These are phyloP conservation scores for Podospora anserina DNA, from an alignment of 495 filamentous ascomycete species.

Conservation along the genomic window DNA sequence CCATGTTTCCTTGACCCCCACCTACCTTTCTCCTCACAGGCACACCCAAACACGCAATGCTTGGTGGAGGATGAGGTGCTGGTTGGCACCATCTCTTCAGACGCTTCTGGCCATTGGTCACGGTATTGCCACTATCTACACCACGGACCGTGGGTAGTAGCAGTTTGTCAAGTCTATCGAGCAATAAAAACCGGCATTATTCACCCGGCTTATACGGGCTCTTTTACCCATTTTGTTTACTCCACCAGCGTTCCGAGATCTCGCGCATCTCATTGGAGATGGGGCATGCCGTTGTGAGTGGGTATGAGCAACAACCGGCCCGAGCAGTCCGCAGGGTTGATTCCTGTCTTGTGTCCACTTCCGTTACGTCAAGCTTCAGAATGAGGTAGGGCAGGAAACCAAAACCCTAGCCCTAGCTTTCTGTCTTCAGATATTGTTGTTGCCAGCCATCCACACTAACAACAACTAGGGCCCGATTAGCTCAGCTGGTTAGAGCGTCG, in stretches of 20 bases:
- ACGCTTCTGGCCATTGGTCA: neutral
- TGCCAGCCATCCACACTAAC: neutral
- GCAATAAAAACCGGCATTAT: neutral
- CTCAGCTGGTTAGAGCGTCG: conserved; percentile 16
- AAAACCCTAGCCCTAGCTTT: neutral
- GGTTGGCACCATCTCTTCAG: neutral
- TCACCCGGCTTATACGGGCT: neutral
- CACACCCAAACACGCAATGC: neutral
- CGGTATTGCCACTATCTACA: neutral
- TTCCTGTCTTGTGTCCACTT: neutral
- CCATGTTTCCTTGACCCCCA: neutral
- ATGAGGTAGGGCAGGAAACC: neutral
- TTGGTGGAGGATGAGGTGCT: neutral
- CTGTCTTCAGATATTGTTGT: too few relatives aligned
- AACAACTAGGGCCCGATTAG: conserved; percentile 10
- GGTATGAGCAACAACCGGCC: neutral
- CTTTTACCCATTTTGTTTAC: neutral
- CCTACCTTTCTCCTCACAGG: neutral
- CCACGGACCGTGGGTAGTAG: neutral
- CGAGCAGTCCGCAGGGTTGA: neutral
- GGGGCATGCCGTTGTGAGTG: conserved; percentile 1
- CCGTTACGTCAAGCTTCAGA: neutral
- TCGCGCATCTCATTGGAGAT: neutral
- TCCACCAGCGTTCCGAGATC: neutral
- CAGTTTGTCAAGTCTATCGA: neutral